Base-by-base conservation (phyloP, 78 protist genomes). In the Monocercomonoides exilis region DNA sequence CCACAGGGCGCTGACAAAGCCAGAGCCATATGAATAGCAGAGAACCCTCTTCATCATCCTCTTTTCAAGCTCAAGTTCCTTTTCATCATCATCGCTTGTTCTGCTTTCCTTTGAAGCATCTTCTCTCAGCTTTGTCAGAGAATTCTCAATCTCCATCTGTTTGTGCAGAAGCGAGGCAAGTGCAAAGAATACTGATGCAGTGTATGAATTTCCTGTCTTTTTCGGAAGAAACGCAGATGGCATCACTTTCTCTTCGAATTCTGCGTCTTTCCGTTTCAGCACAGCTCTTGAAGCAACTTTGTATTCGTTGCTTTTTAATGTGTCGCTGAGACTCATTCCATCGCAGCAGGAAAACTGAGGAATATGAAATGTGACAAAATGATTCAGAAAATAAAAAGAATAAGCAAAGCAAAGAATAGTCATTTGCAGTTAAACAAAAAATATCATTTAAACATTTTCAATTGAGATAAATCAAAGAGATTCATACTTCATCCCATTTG, bases 21-120 rank as follows among this genome's bases (percentile, higher is more conserved):
- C 99, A 0, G 96, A 93, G 45, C 99, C 99, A 81, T 97, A 97
- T 0, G 96, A 93, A 92, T 94, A 97, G 41, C 92, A 45, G 46
- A 94, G 2, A 2, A 94, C 89, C n/a, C 95, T 82, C 87, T 93
- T 92, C 44, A 95, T 96, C 6, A 36, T 87, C 5, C 89, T 63
- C 3, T 43, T 88, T 35, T 90, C 77, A n/a, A 44, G 33, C 35
- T 89, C 46, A 64, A 70, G 85, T 3, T n/a, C 54, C 33, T 33
- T 3, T 5, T n/a, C n/a, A n/a, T n/a, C n/a, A n/a, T n/a, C n/a
- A n/a, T n/a, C n/a, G n/a, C n/a, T n/a, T n/a, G n/a, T n/a, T n/a
- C n/a, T n/a, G n/a, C n/a, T n/a, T n/a, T n/a, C n/a, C n/a, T n/a
- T n/a, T n/a, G n/a, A n/a, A n/a, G n/a, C n/a, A n/a, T n/a, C n/a